Percentiles rank a stretch among this genome's conserved stretches.
Conservation (phyloP, 2,329 filamentous ascomycete genomes). For the Venturia pyrina region DNA sequence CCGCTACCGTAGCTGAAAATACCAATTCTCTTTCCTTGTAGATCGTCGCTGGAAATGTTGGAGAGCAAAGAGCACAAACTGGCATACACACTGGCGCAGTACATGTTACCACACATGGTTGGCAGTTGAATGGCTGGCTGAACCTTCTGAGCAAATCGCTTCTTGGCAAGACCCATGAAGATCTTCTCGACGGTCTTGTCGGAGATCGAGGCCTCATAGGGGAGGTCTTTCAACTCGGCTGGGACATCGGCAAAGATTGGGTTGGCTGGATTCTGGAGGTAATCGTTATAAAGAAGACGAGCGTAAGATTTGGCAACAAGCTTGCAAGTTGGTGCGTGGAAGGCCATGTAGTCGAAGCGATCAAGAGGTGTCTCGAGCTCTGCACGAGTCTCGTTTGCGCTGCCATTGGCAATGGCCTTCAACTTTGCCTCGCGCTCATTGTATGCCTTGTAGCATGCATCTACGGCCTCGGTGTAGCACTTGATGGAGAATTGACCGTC, state of each 20-base stretch:
- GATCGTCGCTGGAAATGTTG: conserved; percentile 34
- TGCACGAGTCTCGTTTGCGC: conserved; percentile 18
- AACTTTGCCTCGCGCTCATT: conserved; percentile 38
- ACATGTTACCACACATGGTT: conserved; percentile 47
- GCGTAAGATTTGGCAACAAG: conserved; percentile 45
- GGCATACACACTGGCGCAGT: conserved; percentile 42
- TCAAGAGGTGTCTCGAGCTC: conserved; percentile 36
- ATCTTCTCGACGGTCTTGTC: conserved; percentile 45
- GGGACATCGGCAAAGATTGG: conserved; percentile 41
- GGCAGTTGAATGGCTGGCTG: conserved; percentile 41
- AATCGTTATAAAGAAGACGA: conserved; percentile 44
- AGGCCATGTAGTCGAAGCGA: conserved; percentile 45
- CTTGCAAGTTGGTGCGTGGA: conserved; percentile 46
- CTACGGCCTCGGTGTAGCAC: conserved; percentile 44
- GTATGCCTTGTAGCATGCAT: conserved; percentile 45
- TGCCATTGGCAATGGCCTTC: conserved; percentile 25
- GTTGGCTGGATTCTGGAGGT: conserved; percentile 35
- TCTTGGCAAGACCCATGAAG: conserved; percentile 42
- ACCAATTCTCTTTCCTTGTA: conserved; percentile 41
- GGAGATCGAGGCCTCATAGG: conserved; percentile 37
- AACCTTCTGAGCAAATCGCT: conserved; percentile 39
- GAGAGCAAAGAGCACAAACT: conserved; percentile 38
- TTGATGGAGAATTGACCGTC: conserved; percentile 43
- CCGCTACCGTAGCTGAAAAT: conserved; percentile 45
- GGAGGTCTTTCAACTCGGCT: conserved; percentile 35